Base-by-base conservation (phyloP, 1,284 basidiomycete genomes). In the Stereum hirsutum region DNA sequence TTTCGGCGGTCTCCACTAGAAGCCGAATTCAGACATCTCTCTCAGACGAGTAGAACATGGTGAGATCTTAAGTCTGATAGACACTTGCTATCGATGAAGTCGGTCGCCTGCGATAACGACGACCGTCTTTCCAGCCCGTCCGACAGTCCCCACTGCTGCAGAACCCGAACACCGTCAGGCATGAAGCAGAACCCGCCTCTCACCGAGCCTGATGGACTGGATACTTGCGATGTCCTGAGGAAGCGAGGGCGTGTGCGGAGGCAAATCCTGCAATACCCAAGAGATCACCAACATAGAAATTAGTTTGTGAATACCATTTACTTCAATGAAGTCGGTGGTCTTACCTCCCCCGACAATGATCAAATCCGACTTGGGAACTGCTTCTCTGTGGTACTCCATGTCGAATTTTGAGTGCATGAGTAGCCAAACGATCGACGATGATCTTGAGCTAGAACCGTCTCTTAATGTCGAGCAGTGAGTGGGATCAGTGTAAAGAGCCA, bases 141-240 rank as follows among this genome's bases (percentile, higher is more conserved):
- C 17, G 53, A 60, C 20, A 77, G 58, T 5, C 70, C 70, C 76
- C 76, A 78, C 34, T 71, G 62, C 4, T 60, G 48, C 5, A 77
- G 60, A 20, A 78, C 69, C 48, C 74, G 75, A 34, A 67, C 67
- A 34, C 69, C 53, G 52, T 78, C 78, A 0, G 75, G 74, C 19
- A 72, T 66, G 8, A 75, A 56, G 20, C 74, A 68, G n/a, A 70
- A 59, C 4, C 70, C 71, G 14, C 62, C 67, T 6, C 58, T 56
- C 25, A 58, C 56, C 54, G 66, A 49, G 25, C 45, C 12, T 17
- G 64, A 54, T 4, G 48, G 52, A 5, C 50, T 25, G 15, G 54
- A n/a, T n/a, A n/a, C 53, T 52, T 58, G 5, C 58, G 59, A 45
- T 80, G 77, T 3, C 78, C 78, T 28, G 66, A 60, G 26, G 63